These are phyloP conservation scores for Russula ochroleuca DNA, from an alignment of 768 basidiomycete species.

Conservation along the genomic window DNA sequence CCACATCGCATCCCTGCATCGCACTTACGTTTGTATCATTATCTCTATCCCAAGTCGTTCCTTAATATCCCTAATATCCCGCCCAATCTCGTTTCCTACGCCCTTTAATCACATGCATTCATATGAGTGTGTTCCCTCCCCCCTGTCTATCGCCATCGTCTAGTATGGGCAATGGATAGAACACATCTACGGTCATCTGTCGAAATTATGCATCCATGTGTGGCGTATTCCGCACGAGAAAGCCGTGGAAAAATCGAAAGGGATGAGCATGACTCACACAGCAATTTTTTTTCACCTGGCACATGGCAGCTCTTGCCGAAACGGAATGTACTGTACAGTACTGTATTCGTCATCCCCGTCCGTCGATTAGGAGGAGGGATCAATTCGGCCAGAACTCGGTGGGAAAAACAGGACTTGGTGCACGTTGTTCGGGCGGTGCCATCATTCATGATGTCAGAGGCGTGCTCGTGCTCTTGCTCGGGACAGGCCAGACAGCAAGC, in stretches of 20 bases:
- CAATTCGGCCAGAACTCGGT: not conserved
- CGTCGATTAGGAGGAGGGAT: not conserved
- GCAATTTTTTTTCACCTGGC: not conserved
- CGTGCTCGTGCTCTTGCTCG: too few relatives aligned
- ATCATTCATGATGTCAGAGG: not conserved
- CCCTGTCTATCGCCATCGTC: not conserved
- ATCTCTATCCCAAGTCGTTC: slow-evolving; percentile 19
- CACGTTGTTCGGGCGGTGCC: not conserved
- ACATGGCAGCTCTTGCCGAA: not conserved
- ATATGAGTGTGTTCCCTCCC: slow-evolving; percentile 1
- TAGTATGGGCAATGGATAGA: slow-evolving; percentile 1
- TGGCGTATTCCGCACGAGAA: not conserved
- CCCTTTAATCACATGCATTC: slow-evolving; percentile 7
- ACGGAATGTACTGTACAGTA: not conserved
- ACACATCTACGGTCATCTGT: slow-evolving; percentile 5
- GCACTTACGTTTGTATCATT: slow-evolving; percentile 19
- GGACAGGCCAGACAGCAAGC: too few relatives aligned
- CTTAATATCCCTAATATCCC: slow-evolving; percentile 8
- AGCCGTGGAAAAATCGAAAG: too few relatives aligned
- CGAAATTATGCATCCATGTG: slow-evolving; percentile 9
- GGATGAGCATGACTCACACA: too few relatives aligned
- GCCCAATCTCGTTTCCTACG: not conserved
- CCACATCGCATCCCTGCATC: slow-evolving; percentile 13
- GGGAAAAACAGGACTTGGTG: not conserved
- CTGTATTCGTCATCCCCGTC: not conserved